These are phyloP conservation scores for Candida koratica DNA, from an alignment of 805 yeast genomes.

Conservation along the genomic window DNA sequence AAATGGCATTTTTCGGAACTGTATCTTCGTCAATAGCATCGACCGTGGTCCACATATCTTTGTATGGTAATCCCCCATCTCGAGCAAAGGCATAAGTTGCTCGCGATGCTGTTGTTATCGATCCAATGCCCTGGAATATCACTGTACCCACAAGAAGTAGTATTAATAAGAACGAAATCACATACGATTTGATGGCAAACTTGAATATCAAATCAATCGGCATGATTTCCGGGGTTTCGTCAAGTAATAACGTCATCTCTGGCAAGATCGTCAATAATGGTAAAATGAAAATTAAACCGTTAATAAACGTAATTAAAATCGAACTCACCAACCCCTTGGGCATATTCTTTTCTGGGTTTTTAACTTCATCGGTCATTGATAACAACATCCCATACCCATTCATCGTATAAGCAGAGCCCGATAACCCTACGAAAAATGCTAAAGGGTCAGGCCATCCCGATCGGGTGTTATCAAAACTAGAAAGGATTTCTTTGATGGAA, in stretches of 20 bases:
- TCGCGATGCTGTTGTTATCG: conserved; percentile 77
- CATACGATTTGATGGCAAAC: conserved; percentile 60
- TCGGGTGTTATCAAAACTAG: conserved; percentile 64
- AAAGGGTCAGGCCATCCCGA: conserved; percentile 73
- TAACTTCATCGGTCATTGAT: conserved; percentile 79
- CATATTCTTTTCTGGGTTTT: conserved; percentile 66
- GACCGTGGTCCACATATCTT: conserved; percentile 61
- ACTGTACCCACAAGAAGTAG: conserved; percentile 65
- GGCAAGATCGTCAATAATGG: conserved; percentile 74
- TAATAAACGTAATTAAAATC: conserved; percentile 58
- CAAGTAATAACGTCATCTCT: conserved; percentile 53
- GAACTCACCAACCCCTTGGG: conserved; percentile 71
- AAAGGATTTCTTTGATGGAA: conserved; percentile 54
- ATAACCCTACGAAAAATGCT: conserved; percentile 74
- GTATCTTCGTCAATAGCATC: conserved; percentile 51
- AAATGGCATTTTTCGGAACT: conserved; percentile 68
- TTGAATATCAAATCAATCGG: conserved; percentile 78
- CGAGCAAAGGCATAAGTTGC: conserved; percentile 79
- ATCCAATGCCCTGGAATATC: conserved; percentile 72
- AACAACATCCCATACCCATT: conserved; percentile 83
- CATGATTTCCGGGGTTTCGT: conserved; percentile 59
- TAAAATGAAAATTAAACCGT: conserved; percentile 67
- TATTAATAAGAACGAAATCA: conserved; percentile 67
- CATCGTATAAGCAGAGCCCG: conserved; percentile 72
- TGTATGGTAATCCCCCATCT: conserved; percentile 74